These are phyloP conservation scores for Pholiota microspora DNA, from an alignment of 768 basidiomycete species.

Conservation along the genomic window DNA sequence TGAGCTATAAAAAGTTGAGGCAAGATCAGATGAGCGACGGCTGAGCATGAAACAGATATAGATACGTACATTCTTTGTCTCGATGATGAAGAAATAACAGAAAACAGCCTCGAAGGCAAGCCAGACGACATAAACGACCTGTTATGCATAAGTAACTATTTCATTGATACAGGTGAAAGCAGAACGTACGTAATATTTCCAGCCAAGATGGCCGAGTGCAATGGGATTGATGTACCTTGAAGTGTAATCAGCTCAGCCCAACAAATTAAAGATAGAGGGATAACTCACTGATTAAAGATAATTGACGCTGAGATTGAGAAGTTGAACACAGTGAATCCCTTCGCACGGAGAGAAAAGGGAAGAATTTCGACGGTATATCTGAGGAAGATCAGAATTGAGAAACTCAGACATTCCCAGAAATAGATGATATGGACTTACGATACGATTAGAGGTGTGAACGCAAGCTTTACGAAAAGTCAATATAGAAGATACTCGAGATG, in stretches of 20 bases:
- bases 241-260: background rate
- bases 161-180: background rate
- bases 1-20: conserved; percentile 29
- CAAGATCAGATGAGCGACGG: background rate
- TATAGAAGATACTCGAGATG: background rate
- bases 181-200: conserved; percentile 60
- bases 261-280: background rate
- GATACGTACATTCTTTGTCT: conserved; percentile 42
- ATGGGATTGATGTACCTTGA: conserved; percentile 49
- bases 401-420: background rate
- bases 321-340: conserved; percentile 65
- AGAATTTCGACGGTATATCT: conserved; percentile 32
- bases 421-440: conserved; percentile 20
- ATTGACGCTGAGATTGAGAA: conserved; percentile 60
- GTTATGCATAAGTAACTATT: background rate
- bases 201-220: conserved; percentile 39
- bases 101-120: conserved; percentile 51
- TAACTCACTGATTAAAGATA: conserved; percentile 60
- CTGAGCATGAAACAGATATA: background rate
- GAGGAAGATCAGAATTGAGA: background rate
- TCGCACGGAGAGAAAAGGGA: conserved; percentile 52
- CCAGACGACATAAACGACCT: conserved; percentile 54
- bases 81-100: conserved; percentile 51
- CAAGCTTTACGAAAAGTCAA: conserved; percentile 19
- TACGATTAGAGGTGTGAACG: conserved; percentile 33